Conservation (phyloP, 73 alveolate species). For the Tetrahymena elliotti region DNA sequence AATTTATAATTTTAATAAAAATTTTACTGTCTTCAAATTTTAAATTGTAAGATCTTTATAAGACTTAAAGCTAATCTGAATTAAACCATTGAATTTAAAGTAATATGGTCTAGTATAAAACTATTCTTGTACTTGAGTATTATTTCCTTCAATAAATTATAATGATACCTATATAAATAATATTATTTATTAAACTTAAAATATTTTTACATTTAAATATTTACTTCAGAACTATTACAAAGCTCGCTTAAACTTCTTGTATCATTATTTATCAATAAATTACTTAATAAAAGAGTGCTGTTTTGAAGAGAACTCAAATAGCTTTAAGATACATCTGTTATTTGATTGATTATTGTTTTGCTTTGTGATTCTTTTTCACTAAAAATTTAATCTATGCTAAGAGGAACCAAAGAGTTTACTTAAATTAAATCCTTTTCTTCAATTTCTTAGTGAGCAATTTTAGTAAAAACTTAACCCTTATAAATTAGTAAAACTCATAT, state of each 20-base stretch:
- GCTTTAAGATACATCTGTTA: background rate
- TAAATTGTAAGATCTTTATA: background rate
- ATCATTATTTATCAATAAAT: background rate
- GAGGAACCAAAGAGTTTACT: background rate
- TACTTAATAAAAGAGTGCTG: background rate
- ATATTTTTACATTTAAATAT: background rate
- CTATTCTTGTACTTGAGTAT: background rate
- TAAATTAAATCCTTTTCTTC: background rate
- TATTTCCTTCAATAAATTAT: background rate
- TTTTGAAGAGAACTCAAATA: background rate
- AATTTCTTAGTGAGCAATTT: background rate
- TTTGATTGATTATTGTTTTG: background rate
- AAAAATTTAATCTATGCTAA: background rate
- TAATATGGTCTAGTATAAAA: background rate
- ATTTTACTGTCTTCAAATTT: background rate
- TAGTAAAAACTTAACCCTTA: background rate
- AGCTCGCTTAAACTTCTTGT: background rate
- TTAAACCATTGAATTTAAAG: background rate
- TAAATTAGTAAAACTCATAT: background rate
- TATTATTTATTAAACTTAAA: background rate
- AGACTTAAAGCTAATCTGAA: background rate
- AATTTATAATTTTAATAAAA: background rate
- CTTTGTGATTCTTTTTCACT: background rate
- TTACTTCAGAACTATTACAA: background rate
- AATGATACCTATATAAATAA: background rate